Evolutionary conservation across 345 rosid species (phyloP).

Genomic region (Eucalyptus tenuipes): DNA sequence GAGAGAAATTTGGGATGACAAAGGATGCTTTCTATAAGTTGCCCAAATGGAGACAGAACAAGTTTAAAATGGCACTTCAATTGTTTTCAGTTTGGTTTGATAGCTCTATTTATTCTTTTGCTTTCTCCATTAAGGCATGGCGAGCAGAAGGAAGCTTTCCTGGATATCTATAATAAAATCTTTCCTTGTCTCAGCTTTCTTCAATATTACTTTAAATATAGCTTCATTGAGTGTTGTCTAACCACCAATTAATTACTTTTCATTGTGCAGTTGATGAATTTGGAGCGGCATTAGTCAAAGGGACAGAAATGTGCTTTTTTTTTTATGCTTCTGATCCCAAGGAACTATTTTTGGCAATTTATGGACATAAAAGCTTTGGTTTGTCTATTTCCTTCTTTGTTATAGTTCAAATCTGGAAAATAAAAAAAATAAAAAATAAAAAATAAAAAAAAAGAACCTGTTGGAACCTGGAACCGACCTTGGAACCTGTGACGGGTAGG

Average conservation of each 20-base stretch:
- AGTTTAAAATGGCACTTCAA: slow-evolving; percentile 76
- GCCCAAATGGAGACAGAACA: slow-evolving; percentile 99
- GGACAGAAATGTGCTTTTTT: slow-evolving; percentile 79
- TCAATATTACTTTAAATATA: not conserved
- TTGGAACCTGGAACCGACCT: no score
- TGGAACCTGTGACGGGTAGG: no score
- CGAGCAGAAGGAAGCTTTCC: slow-evolving; percentile 21
- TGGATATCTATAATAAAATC: slow-evolving; percentile 10
- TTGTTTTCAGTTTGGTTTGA: slow-evolving; percentile 40
- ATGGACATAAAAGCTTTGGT: no score
- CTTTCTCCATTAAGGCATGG: slow-evolving; percentile 13
- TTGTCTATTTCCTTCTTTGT: no score
- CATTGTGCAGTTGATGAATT: slow-evolving; percentile 19
- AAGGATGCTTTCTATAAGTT: slow-evolving; percentile 70
- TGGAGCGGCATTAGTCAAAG: slow-evolving; percentile 21
- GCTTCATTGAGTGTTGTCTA: not conserved
- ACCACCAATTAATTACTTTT: not conserved
- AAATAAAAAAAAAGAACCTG: no score
- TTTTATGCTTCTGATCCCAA: slow-evolving; percentile 77
- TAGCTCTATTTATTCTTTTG: slow-evolving; percentile 8
- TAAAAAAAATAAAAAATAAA: no score
- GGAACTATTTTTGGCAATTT: slow-evolving; percentile 16
- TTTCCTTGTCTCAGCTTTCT: not conserved
- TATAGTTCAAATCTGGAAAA: no score
- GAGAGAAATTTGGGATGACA: slow-evolving; percentile 85